Conservation (phyloP, 2,329 filamentous ascomycete genomes). For the Exophiala sp. region DNA sequence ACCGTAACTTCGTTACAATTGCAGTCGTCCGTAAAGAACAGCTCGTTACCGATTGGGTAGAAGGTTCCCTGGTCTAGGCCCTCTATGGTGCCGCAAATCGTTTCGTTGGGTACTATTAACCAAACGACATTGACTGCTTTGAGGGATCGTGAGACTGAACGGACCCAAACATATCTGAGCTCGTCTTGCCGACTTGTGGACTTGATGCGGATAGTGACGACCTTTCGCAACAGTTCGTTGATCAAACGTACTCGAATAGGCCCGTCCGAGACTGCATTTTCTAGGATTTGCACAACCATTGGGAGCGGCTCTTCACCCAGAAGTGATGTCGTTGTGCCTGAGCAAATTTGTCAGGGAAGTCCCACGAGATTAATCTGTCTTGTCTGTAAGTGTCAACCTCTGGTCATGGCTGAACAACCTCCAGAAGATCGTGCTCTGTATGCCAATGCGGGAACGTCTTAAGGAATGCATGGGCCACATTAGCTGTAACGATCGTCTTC, state of each 20-base stretch:
- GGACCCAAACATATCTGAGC: conserved; percentile 71
- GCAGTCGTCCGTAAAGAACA: conserved; percentile 75
- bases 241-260: background rate
- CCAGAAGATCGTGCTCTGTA: conserved; percentile 48
- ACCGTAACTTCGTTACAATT: conserved; percentile 59
- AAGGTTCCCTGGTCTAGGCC: background rate
- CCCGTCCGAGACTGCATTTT: conserved; percentile 5
- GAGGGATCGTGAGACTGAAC: conserved; percentile 40
- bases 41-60: conserved; percentile 68
- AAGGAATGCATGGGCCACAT: conserved; percentile 61
- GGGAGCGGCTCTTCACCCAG: background rate
- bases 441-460: conserved; percentile 38
- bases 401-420: conserved; percentile 41
- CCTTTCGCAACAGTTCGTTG: conserved; percentile 14
- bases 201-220: conserved; percentile 48
- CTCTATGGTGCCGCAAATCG: conserved; percentile 62
- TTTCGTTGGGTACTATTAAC: conserved; percentile 70
- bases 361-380: conserved; percentile 5
- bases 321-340: conserved; percentile 3
- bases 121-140: conserved; percentile 61
- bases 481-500: conserved; percentile 67
- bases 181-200: conserved; percentile 41
- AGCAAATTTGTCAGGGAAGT: conserved; percentile 1
- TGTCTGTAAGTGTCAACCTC: conserved; percentile 26
- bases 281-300: conserved; percentile 10